Base-by-base conservation (phyloP, 2,329 filamentous ascomycete genomes). In the Paradendryphiella salina region DNA sequence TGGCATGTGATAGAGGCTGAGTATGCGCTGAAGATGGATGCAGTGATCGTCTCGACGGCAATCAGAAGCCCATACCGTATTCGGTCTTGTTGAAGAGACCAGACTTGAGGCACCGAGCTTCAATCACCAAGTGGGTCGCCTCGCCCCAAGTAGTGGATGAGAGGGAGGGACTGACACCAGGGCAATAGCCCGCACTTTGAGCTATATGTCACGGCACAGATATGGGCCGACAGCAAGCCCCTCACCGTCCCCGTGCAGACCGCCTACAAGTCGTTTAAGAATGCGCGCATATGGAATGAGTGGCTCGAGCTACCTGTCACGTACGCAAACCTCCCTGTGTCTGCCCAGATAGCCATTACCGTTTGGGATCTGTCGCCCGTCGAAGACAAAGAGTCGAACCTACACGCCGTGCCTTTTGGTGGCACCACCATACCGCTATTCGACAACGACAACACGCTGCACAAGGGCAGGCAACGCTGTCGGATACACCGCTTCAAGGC, bases 221-320 rank as follows among this genome's bases (percentile, higher is more conserved):
- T 97, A 65, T 99, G 93, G 88, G 90, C 92, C 10, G 91, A 95
- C 65, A 96, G 92, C 21, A 99, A 99, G 72, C 91, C 93, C 29
- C 77, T 99, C 61, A 95, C 92, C 0, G 89, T 97, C 1, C 89
- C 91, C 0, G 83, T 95, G 9, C 93, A 97, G 73, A 99, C 94
- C 2, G 83, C 90, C 18, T 97, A 97, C 76, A 96, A 91, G 69
- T 78, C 90, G 6, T 97, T 99, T 71, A 90, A 91, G 69, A 82
- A 82, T 29, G 85, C 68, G 26, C 74, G 77, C 51, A 85, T 85
- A 69, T 96, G 94, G 94, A 96, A 96, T 70, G 93, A 97, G 77
- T 99, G 95, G 94, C 83, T 99, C 21, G 85, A 87, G 26, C 78
- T 99, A 32, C 93, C 94, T 0, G 85, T 97, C 54, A 82, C 85